phyloP scores from a whole-genome alignment of 345 rosid genomes.

The Leavenworthia alabamica region DNA sequence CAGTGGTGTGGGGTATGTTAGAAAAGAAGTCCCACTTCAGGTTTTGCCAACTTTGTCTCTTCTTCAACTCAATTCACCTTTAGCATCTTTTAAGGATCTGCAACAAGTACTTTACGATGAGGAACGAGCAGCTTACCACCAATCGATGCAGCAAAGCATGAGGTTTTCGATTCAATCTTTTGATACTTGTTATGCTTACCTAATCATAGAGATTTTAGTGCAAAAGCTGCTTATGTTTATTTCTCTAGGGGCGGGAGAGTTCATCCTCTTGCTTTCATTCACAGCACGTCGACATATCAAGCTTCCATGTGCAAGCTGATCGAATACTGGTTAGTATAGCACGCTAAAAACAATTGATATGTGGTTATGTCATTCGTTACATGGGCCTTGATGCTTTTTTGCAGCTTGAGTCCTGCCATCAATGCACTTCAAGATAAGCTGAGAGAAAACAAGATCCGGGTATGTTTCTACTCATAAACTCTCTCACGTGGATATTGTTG shows the following conservation, averaged over 20 bases:
- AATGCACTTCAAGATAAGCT: slow-evolving; percentile 74
- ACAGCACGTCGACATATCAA: slow-evolving; percentile 92
- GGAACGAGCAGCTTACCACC: slow-evolving; percentile 76
- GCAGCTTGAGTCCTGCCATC: slow-evolving; percentile 92
- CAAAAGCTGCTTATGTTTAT: slow-evolving; percentile 4
- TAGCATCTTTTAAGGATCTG: slow-evolving; percentile 72
- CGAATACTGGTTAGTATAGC: slow-evolving; percentile 73
- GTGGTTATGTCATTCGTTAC: background rate
- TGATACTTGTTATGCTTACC: background rate
- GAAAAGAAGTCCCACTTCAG: slow-evolving; percentile 84
- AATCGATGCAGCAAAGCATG: slow-evolving; percentile 62
- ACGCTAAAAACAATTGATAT: background rate
- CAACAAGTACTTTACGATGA: slow-evolving; percentile 85
- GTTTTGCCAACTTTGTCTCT: slow-evolving; percentile 69
- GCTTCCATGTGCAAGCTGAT: slow-evolving; percentile 95
- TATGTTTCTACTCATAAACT: slow-evolving; percentile 20
- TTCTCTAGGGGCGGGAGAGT: slow-evolving; percentile 58
- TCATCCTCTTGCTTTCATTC: slow-evolving; percentile 84
- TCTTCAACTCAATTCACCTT: slow-evolving; percentile 68
- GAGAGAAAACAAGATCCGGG: slow-evolving; percentile 87
- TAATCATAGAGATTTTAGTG: slow-evolving; percentile 12
- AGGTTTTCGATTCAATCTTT: slow-evolving; percentile 40
- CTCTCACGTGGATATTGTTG: background rate
- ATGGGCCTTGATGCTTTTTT: slow-evolving; percentile 10
- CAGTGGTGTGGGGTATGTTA: slow-evolving; percentile 79